Evolutionary conservation across 192 early-diverging fungal genomes (phyloP).

Genomic region (Coemansia reversa): DNA sequence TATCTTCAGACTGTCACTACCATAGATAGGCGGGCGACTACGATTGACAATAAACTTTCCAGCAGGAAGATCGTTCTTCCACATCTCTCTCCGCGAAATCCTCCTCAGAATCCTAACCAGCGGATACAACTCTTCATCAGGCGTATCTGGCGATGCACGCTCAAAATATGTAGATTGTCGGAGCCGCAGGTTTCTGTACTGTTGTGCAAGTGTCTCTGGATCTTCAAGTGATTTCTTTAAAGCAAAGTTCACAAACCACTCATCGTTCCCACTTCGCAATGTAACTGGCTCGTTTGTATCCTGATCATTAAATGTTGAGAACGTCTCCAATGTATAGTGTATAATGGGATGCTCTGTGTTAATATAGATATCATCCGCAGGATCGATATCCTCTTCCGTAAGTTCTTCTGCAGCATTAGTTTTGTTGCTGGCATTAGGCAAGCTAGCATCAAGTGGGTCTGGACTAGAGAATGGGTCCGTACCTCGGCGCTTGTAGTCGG

Average conservation of each 20-base stretch:
- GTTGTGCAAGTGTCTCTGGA: constrained; percentile 3
- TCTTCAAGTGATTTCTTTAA: constrained; percentile 21
- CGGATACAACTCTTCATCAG: constrained; percentile 40
- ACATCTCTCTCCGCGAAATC: constrained; percentile 42
- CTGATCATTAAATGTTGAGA: constrained; percentile 49
- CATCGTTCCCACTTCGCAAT: constrained; percentile 29
- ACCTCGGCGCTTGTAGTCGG: background rate
- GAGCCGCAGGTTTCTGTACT: constrained; percentile 30
- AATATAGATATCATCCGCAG: constrained; percentile 41
- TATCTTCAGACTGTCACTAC: background rate
- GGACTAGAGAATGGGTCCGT: constrained; percentile 19
- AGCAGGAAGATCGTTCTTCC: constrained; percentile 33
- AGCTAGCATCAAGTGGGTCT: constrained; percentile 23
- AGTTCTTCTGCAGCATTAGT: background rate
- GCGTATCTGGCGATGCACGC: constrained; percentile 41
- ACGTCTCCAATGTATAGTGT: constrained; percentile 40
- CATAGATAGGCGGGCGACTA: constrained; percentile 15
- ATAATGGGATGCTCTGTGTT: constrained; percentile 36
- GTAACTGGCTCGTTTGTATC: constrained; percentile 36
- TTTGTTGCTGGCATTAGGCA: constrained; percentile 2
- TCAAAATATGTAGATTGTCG: constrained; percentile 51
- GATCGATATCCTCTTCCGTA: constrained; percentile 23
- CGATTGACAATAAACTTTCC: constrained; percentile 41
- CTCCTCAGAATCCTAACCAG: constrained; percentile 39
- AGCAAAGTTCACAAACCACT: constrained; percentile 43